These are phyloP conservation scores for Trichophyton schoenleinii DNA, from an alignment of 2,329 filamentous ascomycete genomes.

Conservation along the genomic window DNA sequence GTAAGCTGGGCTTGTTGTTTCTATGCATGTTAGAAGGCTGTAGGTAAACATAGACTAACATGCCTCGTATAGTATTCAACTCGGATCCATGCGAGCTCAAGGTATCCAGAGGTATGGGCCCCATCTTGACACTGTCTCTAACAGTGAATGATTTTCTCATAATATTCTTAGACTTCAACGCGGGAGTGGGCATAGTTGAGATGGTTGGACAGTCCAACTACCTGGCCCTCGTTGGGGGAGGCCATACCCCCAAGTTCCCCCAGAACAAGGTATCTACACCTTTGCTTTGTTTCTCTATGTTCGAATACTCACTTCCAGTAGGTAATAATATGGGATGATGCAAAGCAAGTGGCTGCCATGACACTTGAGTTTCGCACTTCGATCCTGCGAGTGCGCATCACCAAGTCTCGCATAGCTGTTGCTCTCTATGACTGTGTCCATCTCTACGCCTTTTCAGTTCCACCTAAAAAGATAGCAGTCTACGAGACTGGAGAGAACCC, in stretches of 20 bases:
- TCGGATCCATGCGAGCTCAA: conserved; percentile 60
- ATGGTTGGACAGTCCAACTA: conserved; percentile 84
- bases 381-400: conserved; percentile 67
- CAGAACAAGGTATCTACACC: conserved; percentile 57
- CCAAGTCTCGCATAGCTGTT: conserved; percentile 63
- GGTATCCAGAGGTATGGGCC: conserved; percentile 42
- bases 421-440: conserved; percentile 71
- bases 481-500: conserved; percentile 83
- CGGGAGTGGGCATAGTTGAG: conserved; percentile 67
- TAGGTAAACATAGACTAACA: conserved; percentile 13
- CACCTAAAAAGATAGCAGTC: conserved; percentile 55
- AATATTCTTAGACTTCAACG: conserved; percentile 53
- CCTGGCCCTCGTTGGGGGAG: conserved; percentile 78
- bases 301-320: conserved; percentile 13
- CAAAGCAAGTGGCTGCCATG: conserved; percentile 60
- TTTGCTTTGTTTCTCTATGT: neutral
- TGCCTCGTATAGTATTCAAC: conserved; percentile 48
- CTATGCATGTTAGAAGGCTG: neutral
- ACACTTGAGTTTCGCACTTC: conserved; percentile 67
- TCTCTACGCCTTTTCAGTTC: conserved; percentile 65
- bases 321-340: conserved; percentile 84
- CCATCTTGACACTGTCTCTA: neutral
- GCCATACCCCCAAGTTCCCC: conserved; percentile 70
- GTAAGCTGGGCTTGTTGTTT: conserved; percentile 38
- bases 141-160: neutral